Base-by-base conservation (phyloP, 495 filamentous ascomycete genomes). In the Trichoderma erinaceum region DNA sequence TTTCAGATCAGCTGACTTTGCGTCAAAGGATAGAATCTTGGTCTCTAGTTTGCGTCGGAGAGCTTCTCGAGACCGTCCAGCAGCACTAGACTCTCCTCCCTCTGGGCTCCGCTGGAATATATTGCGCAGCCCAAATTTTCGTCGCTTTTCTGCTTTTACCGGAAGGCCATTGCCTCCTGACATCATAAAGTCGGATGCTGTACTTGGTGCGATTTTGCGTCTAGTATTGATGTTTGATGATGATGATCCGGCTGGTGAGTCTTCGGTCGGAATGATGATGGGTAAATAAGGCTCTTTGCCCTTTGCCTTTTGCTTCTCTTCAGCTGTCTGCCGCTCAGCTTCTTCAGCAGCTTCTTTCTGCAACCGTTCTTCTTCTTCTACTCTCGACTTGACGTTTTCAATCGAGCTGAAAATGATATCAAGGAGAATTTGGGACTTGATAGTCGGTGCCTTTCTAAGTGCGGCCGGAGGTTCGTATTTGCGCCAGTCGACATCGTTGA, bases 381-480 rank as follows among this genome's bases (percentile, higher is more conserved):
- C 74, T n/a, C 76, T 71, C 16, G 69, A 64, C 52, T 77, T 72
- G 23, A 81, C 68, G 11, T 71, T 75, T 4, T 74, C 70, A 13
- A 81, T 74, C 0, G 78, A 77, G 12, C 74, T 61, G 32, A 72
- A 66, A 43, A 77, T 70, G 16, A 80, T 68, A 46, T 72, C 69
- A 1, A 65, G 25, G 63, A 78, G 68, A 18, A 74, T 69, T 18
- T 79, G 75, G 29, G 73, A 72, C 1, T 66, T 71, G 63, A 66
- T 48, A 43, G 72, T 68, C 6, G 71, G 69, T 13, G 71, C 63
- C 5, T 75, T 67, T 15, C n/a, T 69, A 35, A 80, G 70, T 0
- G 68, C 72, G 25, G 69, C 69, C 0, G 78, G 78, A 8, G 77
- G 77, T 6, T 75, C 74, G 66, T 77, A 80, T 21, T 72, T 66